phyloP scores from a whole-genome alignment of 139 green algal species.

The Tetratostichococcus sp. region DNA sequence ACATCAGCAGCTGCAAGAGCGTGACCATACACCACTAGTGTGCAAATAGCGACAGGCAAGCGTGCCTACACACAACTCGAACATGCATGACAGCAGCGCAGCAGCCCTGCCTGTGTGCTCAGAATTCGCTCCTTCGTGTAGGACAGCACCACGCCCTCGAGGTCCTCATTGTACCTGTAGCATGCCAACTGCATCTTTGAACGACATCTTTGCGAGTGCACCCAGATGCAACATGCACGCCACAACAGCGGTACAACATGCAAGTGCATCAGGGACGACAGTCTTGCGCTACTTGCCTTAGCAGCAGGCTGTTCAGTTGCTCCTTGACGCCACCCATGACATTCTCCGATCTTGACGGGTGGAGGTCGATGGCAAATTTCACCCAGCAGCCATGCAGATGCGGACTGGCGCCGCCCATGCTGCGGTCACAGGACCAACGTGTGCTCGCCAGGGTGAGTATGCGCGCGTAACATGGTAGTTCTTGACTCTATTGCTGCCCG shows the following conservation, averaged over 20 bases:
- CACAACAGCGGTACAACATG: neutral
- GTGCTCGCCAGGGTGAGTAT: too few relatives aligned
- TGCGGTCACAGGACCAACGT: too few relatives aligned
- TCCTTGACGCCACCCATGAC: conserved; percentile 33
- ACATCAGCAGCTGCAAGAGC: neutral
- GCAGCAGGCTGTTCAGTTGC: conserved; percentile 33
- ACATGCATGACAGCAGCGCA: conserved; percentile 49
- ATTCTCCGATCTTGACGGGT: conserved; percentile 31
- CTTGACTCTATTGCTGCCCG: too few relatives aligned
- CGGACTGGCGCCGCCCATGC: neutral
- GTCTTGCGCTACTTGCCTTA: conserved; percentile 22
- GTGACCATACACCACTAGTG: conserved; percentile 8
- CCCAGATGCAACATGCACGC: too few relatives aligned
- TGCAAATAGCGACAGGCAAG: conserved; percentile 43
- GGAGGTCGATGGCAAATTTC: conserved; percentile 40
- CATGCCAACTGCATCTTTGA: neutral
- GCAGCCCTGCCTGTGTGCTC: conserved; percentile 25
- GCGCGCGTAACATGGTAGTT: too few relatives aligned
- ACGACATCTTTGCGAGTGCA: neutral
- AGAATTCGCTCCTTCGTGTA: conserved; percentile 30
- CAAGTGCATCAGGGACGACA: neutral
- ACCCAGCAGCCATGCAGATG: neutral
- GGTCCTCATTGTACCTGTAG: conserved; percentile 48
- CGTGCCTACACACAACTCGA: conserved; percentile 12
- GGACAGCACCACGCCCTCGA: conserved; percentile 43